Evolutionary conservation across 148 eudicot species (phyloP), one percentile per base, ranked within the genome.

Genomic region (Fagopyrum tataricum): DNA sequence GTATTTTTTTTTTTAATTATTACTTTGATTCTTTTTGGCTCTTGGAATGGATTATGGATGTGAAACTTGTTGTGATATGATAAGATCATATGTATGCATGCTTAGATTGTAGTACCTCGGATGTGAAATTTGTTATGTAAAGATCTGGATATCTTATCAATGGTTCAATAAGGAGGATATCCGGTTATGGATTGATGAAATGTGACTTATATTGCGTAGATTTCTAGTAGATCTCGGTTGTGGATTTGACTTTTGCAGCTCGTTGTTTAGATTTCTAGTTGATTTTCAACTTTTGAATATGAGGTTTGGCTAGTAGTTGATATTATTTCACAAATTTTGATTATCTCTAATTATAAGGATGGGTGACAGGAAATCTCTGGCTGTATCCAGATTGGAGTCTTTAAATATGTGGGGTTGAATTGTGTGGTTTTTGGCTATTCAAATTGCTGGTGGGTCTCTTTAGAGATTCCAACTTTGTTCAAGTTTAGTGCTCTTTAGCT

Each of bases 111-210:
- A 58, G 64, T 21, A 21, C 7, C 67, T 24, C 26, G 40, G 39
- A 59, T 59, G 26, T 59, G 40, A 59, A 9, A 61, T 26, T 61
- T 61, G 18, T 31, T 61, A 40, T 61, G 67, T 61, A 61, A 61
- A 61, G 67, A 61, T 61, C 67, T 61, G 41, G 67, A 61, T 61
- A 31, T 61, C 67, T 61, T 4, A 21, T 61, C n/a, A 61, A 61
- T 61, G 67, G 41, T 4, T 61, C 40, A 61, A 61, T 31, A 61
- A 61, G 67, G 41, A 14, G 12, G 64, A 23, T 58, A 7, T 58
- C 64, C 64, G 64, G 64, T 23, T 58, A 23, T 58, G 26, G 64
- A 58, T 58, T 21, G 64, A 37, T 58, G 9, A 23, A 58, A 0
- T 7, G 31, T 58, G 64, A 31, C 64, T 58, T 58, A 4, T 58